These are phyloP conservation scores for Penicillium chermesinum DNA, from an alignment of 495 filamentous ascomycete genomes.

Conservation along the genomic window DNA sequence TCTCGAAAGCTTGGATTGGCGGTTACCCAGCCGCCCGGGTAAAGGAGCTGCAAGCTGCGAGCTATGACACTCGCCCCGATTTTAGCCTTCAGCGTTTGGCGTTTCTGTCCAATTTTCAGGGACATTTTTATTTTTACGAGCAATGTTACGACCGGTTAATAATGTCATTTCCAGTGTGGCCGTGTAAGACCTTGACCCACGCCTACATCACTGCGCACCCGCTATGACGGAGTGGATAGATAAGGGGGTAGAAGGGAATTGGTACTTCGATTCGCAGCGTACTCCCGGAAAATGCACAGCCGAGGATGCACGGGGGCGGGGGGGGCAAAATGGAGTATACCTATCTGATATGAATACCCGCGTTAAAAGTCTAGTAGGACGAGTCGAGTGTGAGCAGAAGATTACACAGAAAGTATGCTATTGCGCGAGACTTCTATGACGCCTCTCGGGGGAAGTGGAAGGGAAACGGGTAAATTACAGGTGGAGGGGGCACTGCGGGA, in stretches of 20 bases:
- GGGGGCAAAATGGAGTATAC: no score
- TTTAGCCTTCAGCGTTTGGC: background rate
- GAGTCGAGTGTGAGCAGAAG: background rate
- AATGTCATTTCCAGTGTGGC: conserved; percentile 3
- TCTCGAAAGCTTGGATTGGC: no score
- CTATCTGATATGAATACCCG: no score
- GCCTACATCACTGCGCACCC: conserved; percentile 16
- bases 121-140: background rate
- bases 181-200: conserved; percentile 20
- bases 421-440: conserved; percentile 19
- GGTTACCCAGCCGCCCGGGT: no score
- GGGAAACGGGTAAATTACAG: conserved; percentile 15
- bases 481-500: conserved; percentile 6
- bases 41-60: background rate
- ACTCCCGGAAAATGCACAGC: background rate
- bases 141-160: background rate
- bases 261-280: no score
- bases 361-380: no score
- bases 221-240: conserved; percentile 14
- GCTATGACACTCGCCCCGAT: background rate
- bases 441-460: conserved; percentile 21
- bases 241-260: conserved; percentile 1
- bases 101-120: conserved; percentile 1
- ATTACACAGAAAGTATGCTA: conserved; percentile 4
- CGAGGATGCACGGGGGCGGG: background rate